Percentiles rank a stretch among this genome's conserved stretches.
Evolutionary conservation across 2,329 filamentous ascomycete species (phyloP).

Genomic region (Xylariaceae sp.): DNA sequence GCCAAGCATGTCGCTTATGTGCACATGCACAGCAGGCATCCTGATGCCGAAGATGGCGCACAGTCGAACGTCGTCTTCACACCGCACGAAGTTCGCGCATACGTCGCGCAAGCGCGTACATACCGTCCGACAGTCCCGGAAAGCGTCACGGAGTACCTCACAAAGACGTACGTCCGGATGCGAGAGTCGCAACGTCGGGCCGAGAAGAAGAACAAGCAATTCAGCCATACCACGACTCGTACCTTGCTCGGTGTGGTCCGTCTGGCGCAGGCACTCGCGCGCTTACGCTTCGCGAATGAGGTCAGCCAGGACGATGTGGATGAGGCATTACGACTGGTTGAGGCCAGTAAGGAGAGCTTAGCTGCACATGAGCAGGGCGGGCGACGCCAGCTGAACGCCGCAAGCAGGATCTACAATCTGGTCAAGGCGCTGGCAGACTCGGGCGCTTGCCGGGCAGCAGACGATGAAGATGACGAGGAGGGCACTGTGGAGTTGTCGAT

Average conservation of each 20-base stretch:
- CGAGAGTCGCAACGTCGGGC: conserved; percentile 88
- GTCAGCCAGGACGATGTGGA: conserved; percentile 93
- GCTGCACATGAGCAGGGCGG: conserved; percentile 61
- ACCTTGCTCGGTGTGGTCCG: conserved; percentile 90
- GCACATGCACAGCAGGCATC: conserved; percentile 94
- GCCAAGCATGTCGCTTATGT: conserved; percentile 94
- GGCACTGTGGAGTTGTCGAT: conserved; percentile 70
- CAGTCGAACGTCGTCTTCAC: conserved; percentile 68
- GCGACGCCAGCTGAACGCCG: conserved; percentile 70
- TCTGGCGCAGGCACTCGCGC: conserved; percentile 87
- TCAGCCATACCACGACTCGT: conserved; percentile 89
- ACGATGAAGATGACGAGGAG: conserved; percentile 48
- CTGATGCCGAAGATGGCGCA: conserved; percentile 37
- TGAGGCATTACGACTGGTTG: conserved; percentile 84
- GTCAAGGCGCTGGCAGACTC: conserved; percentile 83
- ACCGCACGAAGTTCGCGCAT: conserved; percentile 90
- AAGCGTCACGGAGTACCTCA: conserved; percentile 89
- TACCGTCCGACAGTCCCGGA: conserved; percentile 84
- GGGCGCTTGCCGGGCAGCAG: conserved; percentile 75
- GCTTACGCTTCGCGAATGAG: conserved; percentile 79
- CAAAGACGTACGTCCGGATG: conserved; percentile 93
- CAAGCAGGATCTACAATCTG: conserved; percentile 90
- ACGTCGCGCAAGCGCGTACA: conserved; percentile 86
- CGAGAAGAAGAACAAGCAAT: conserved; percentile 86
- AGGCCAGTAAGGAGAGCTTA: conserved; percentile 89